Evolutionary conservation across 768 basidiomycete species (phyloP).

Genomic region (Coprinopsis marcescibilis): DNA sequence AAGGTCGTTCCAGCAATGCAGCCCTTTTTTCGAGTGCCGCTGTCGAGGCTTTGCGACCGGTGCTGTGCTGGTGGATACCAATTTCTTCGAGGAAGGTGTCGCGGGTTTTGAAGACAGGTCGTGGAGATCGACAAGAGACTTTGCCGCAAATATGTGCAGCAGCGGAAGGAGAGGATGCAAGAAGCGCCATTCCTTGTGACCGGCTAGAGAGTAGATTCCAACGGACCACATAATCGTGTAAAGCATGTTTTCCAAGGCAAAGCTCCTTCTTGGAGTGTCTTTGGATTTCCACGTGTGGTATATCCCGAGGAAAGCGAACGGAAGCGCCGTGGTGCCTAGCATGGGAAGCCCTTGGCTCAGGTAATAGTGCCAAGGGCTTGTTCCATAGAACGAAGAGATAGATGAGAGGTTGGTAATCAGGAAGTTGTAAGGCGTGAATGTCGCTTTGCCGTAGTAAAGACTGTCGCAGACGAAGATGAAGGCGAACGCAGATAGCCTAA

Average conservation of each 20-base stretch:
- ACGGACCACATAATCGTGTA: constrained; percentile 56
- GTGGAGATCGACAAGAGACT: constrained; percentile 51
- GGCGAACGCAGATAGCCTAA: constrained; percentile 21
- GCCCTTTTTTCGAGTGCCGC: not conserved
- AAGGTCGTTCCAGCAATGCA: constrained; percentile 15
- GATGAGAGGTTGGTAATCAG: constrained; percentile 74
- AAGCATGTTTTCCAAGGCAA: constrained; percentile 39
- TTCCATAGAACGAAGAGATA: constrained; percentile 90
- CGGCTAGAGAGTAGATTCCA: constrained; percentile 66
- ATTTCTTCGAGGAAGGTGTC: too few species aligned
- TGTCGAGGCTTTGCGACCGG: not conserved
- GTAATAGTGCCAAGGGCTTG: constrained; percentile 85
- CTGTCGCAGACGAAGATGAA: constrained; percentile 54
- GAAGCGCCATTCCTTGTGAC: constrained; percentile 98
- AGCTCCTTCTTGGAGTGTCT: constrained; percentile 14
- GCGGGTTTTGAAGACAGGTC: constrained; percentile 15
- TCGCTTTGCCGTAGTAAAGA: constrained; percentile 57
- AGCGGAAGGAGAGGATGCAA: constrained; percentile 87
- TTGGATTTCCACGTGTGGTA: constrained; percentile 29
- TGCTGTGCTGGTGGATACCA: not conserved
- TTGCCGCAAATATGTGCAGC: constrained; percentile 73
- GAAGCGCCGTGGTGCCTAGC: constrained; percentile 65
- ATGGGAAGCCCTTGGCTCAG: constrained; percentile 81
- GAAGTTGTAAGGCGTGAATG: constrained; percentile 80
- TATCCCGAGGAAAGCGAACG: constrained; percentile 63